Evolutionary conservation across 352 stramenopile genomes (phyloP).

Genomic region (Phytophthora idaei): DNA sequence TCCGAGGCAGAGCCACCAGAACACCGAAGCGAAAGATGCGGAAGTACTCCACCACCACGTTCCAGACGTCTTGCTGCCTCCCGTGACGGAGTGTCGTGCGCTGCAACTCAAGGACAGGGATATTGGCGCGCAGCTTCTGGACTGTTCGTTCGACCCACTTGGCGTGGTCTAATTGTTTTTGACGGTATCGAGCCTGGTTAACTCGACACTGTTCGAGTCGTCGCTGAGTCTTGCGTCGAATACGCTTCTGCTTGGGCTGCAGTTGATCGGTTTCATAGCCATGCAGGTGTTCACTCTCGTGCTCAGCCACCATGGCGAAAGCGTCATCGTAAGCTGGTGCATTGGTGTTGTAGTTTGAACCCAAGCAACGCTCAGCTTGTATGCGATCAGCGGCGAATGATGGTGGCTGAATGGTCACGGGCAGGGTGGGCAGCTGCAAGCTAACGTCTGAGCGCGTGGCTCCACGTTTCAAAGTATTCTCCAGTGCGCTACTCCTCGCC

Average conservation of each 20-base stretch:
- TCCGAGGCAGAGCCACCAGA: not conserved
- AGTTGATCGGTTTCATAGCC: not conserved
- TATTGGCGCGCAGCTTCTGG: not conserved
- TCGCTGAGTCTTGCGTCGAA: not conserved
- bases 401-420: not conserved
- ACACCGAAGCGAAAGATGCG: slow-evolving; percentile 1
- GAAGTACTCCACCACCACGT: slow-evolving; percentile 1
- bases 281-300: no score
- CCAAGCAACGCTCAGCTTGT: not conserved
- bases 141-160: not conserved
- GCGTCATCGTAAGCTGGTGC: no score
- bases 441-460: not conserved
- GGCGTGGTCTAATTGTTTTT: not conserved
- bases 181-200: slow-evolving; percentile 1
- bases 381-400: not conserved
- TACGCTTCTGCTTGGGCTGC: not conserved
- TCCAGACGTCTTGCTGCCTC: not conserved
- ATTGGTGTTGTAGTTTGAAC: not conserved
- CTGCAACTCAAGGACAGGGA: no score
- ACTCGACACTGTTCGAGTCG: not conserved
- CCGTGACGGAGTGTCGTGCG: not conserved
- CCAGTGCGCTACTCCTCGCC: not conserved
- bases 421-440: not conserved
- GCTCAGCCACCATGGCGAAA: no score
- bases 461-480: not conserved